Evolutionary conservation across 73 alveolate species (phyloP).

Genomic region (Paramecium octaurelia): DNA sequence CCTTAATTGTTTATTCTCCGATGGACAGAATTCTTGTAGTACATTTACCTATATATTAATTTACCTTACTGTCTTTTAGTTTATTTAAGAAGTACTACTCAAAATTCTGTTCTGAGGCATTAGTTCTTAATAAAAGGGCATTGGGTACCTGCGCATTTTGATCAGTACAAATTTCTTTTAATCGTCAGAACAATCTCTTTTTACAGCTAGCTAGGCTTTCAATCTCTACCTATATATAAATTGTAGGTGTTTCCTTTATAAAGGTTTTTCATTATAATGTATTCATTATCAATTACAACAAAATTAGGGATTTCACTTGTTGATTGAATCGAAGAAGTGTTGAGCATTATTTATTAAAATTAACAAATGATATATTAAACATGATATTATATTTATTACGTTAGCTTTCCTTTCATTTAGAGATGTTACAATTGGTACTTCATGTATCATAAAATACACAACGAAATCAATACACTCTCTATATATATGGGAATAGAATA

Average conservation of each 20-base stretch:
- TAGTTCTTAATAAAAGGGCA: background rate
- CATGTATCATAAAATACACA: background rate
- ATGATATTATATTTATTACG: background rate
- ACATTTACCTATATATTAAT: background rate
- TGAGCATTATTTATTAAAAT: background rate
- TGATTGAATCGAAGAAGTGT: background rate
- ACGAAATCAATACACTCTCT: too few relatives aligned
- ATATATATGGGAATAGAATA: background rate
- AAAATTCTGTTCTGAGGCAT: background rate
- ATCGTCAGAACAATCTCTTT: background rate
- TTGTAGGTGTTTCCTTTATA: constrained; percentile 6
- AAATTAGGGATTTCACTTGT: background rate
- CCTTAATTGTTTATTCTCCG: background rate
- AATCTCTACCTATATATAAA: background rate
- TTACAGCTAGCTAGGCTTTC: constrained; percentile 4
- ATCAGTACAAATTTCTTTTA: background rate
- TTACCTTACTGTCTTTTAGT: background rate
- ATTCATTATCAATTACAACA: background rate
- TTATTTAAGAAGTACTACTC: background rate
- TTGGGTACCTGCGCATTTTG: background rate
- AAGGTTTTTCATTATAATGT: background rate
- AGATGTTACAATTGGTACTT: too few relatives aligned
- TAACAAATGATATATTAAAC: background rate
- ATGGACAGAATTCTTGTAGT: background rate
- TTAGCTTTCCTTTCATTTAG: background rate